phyloP scores from a whole-genome alignment of 163 green algal genomes.

The Coccomyxa subellipsoidea region DNA sequence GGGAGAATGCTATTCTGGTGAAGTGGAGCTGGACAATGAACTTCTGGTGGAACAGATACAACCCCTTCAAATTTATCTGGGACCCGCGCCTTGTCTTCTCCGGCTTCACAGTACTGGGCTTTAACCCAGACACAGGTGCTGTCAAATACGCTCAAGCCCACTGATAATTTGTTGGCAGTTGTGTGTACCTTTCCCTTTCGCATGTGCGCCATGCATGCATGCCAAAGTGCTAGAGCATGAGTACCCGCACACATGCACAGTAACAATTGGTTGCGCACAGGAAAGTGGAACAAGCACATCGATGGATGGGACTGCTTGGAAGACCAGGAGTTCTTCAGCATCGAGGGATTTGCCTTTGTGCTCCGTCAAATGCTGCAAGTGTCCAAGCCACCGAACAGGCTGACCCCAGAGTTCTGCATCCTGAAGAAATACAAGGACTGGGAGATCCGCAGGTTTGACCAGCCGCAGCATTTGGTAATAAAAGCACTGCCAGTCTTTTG shows the following conservation, averaged over 20 bases:
- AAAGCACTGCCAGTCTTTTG: neutral
- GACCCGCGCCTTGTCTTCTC: conserved; percentile 25
- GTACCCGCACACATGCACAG: neutral
- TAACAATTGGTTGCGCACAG: conserved; percentile 15
- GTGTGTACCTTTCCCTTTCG: neutral
- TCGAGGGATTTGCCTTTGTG: conserved; percentile 27
- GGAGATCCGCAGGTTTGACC: conserved; percentile 22
- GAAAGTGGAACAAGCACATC: conserved; percentile 33
- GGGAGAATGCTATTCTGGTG: conserved; percentile 15
- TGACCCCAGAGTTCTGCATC: conserved; percentile 26
- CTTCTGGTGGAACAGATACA: conserved; percentile 30
- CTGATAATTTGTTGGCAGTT: no score
- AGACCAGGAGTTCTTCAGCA: conserved; percentile 26
- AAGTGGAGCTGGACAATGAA: conserved; percentile 34
- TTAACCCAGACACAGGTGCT: conserved; percentile 25
- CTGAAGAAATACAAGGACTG: conserved; percentile 33
- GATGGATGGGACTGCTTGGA: conserved; percentile 26
- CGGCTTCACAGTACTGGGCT: conserved; percentile 24
- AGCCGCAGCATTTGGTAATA: neutral
- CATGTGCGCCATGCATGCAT: neutral
- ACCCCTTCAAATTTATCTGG: conserved; percentile 19
- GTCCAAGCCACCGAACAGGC: conserved; percentile 17
- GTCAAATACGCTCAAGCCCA: neutral
- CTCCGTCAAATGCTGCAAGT: conserved; percentile 25
- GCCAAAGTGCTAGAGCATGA: neutral